Evolutionary conservation across 177 flowering plant species (phyloP), one percentile per base, ranked within the genome.

Genomic region (Vitis hybrid): DNA sequence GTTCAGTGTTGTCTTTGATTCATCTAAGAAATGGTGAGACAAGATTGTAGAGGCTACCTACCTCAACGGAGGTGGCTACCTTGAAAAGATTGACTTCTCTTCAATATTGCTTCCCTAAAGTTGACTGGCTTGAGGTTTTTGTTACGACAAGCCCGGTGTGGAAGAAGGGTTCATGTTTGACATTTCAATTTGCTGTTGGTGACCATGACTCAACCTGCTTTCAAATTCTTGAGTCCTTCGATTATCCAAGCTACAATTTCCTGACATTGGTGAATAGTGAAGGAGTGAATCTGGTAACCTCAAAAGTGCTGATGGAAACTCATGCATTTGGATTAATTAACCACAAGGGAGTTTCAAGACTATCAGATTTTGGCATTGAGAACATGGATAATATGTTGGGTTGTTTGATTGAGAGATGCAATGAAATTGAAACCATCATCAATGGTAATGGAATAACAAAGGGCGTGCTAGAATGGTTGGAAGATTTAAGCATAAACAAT

Each of bases 321-420:
- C 3, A 60, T 52, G 64, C 51, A 6, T 66, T 72, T 50, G 75
- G 51, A 19, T 5, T 72, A 33, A 22, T 66, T 53, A 33, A 26
- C 49, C 75, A 59, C 51, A 51, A 66, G 20, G 61, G 20, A 11
- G 33, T 60, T 39, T n/a, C 29, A 1, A 50, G 52, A 6, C 31
- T 72, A 31, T 66, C 70, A 9, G 70, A 66, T 8, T 51, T 66
- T 52, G 70, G 57, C 14, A 22, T 33, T 15, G 19, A 26, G 12
- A 66, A 29, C 45, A 48, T 66, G 75, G 8, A 22, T 3, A 3
- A 11, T 3, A 14, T 72, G 56, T 14, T 16, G 52, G 51, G 2
- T 31, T 66, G 70, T 65, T 33, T 66, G 5, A 60, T 72, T 33
- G 31, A 72, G 15, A 39, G 58, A 2, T 72, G 75, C 59, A 33